A percentile compares a stretch with the other conserved stretches of the same genome.
phyloP scores from a whole-genome alignment of 495 filamentous ascomycete genomes.

The Neurospora sp. region DNA sequence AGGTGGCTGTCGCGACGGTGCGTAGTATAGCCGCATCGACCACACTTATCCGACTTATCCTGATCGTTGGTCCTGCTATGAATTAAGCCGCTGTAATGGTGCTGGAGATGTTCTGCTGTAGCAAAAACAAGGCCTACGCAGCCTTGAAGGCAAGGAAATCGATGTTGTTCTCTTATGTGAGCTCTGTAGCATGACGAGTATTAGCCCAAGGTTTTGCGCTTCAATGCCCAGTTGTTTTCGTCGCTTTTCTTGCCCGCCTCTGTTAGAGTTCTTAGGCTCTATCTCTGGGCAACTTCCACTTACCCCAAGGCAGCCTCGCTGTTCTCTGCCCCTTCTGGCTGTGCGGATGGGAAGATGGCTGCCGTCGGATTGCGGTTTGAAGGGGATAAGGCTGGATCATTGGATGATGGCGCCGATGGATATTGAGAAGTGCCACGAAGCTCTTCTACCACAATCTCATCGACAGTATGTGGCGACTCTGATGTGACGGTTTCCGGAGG shows the following conservation, averaged over 20 bases:
- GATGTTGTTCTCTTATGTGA: neutral
- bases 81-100: neutral
- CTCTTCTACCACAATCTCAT: neutral
- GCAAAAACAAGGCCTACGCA: neutral
- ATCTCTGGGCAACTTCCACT: neutral
- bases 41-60: neutral
- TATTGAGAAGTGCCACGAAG: neutral
- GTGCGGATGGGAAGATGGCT: neutral
- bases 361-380: neutral
- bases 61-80: neutral
- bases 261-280: neutral
- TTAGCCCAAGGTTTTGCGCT: neutral
- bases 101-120: neutral
- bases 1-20: neutral
- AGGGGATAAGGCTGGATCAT: neutral
- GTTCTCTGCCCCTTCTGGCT: neutral
- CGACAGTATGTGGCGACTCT: neutral
- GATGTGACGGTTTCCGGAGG: neutral
- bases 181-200: neutral
- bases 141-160: neutral
- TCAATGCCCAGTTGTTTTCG: neutral
- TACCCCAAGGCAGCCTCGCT: neutral
- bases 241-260: neutral
- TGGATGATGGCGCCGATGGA: neutral
- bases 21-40: neutral